Evolutionary conservation across 257 asterid genomes (phyloP).

Genomic region (Solanum sejunctum): DNA sequence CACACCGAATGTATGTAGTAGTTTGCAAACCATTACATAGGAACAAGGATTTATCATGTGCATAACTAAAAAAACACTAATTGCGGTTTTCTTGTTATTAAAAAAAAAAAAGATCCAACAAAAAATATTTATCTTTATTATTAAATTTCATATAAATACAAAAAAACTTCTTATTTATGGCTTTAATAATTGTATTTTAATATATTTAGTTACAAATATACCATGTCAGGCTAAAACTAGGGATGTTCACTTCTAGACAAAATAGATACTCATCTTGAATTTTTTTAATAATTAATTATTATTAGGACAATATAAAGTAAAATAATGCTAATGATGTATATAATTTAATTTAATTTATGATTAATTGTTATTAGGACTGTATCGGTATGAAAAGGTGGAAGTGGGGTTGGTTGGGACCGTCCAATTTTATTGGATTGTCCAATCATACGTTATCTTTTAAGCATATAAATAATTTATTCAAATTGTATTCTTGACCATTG

Average conservation of each 20-base stretch:
- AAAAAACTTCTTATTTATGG: background rate
- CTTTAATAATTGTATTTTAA: background rate
- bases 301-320: background rate
- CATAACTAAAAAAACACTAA: too few relatives aligned
- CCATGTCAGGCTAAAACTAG: background rate
- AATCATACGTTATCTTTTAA: background rate
- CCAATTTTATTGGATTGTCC: background rate
- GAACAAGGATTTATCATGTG: too few relatives aligned
- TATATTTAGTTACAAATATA: background rate
- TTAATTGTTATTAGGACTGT: background rate
- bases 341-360: background rate
- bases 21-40: too few relatives aligned
- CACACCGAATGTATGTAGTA: rapidly evolving
- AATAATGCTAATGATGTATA: background rate
- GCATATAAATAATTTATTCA: background rate
- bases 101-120: background rate
- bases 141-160: background rate
- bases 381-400: background rate
- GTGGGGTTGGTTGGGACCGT: background rate
- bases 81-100: too few relatives aligned
- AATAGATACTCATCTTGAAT: background rate
- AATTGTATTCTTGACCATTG: background rate
- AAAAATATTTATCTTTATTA: background rate
- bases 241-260: background rate
- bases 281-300: too few relatives aligned